A percentile compares a stretch with the other conserved stretches of the same genome.
Conservation (phyloP, 805 yeast species). For the Candida multigemmis region DNA sequence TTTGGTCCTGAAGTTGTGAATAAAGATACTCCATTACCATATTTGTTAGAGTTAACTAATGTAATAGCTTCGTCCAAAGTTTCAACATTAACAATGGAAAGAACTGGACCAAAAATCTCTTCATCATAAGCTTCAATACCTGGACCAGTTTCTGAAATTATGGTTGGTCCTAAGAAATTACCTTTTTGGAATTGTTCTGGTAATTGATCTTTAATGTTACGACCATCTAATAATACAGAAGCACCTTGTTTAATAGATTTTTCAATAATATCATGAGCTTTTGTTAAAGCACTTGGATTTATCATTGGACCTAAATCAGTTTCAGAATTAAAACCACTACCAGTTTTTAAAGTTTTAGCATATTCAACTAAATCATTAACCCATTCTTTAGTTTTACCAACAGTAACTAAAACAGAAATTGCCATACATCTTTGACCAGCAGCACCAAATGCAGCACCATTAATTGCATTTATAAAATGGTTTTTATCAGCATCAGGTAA, state of each 20-base stretch:
- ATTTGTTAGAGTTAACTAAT: constrained; percentile 46
- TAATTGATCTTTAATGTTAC: constrained; percentile 25
- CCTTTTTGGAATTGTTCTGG: constrained; percentile 40
- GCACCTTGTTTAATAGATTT: constrained; percentile 57
- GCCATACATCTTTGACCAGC: constrained; percentile 86
- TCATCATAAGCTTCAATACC: constrained; percentile 68
- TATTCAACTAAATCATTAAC: constrained; percentile 47
- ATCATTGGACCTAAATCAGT: constrained; percentile 70
- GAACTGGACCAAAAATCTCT: constrained; percentile 73
- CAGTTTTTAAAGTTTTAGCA: constrained; percentile 49
- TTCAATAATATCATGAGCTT: constrained; percentile 47
- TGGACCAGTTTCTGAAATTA: constrained; percentile 50
- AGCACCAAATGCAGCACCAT: constrained; percentile 75
- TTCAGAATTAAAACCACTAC: constrained; percentile 57
- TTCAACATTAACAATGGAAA: constrained; percentile 51
- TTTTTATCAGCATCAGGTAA: constrained; percentile 64
- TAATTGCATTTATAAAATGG: constrained; percentile 55
- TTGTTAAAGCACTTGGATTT: constrained; percentile 46
- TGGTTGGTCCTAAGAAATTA: constrained; percentile 67
- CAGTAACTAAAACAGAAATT: constrained; percentile 63
- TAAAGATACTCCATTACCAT: constrained; percentile 66
- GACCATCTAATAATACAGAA: constrained; percentile 53
- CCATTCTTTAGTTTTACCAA: constrained; percentile 60
- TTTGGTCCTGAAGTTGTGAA: constrained; percentile 63
- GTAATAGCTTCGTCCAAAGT: constrained; percentile 62